phyloP scores from a whole-genome alignment of 495 filamentous ascomycete genomes.

The Usnea hakonensis region DNA sequence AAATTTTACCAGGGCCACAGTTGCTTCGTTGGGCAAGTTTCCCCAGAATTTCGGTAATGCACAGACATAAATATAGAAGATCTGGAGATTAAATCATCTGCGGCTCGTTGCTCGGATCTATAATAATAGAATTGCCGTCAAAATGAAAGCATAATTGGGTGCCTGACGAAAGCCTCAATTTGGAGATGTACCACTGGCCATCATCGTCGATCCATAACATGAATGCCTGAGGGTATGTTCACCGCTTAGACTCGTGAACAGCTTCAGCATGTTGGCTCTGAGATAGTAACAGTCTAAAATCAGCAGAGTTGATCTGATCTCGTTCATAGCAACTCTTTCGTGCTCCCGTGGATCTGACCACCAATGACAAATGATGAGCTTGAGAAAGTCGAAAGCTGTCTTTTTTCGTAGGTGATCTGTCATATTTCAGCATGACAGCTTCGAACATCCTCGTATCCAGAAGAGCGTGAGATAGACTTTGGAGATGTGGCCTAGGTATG shows the following conservation, averaged over 20 bases:
- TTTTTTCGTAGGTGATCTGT: background rate
- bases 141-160: background rate
- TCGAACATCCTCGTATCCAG: background rate
- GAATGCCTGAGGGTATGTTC: background rate
- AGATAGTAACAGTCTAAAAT: background rate
- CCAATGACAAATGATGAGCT: background rate
- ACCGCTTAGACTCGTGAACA: background rate
- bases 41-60: background rate
- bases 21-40: too few relatives aligned
- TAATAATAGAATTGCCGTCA: background rate
- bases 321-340: background rate
- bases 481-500: too few relatives aligned
- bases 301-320: background rate
- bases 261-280: background rate
- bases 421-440: background rate
- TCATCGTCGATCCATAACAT: background rate
- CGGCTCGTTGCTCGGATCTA: background rate
- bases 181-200: background rate
- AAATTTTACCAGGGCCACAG: background rate
- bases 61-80: background rate
- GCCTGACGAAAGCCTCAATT: background rate
- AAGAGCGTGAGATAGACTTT: background rate
- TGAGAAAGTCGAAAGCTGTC: background rate
- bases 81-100: background rate
- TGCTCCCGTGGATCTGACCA: background rate